Percentiles rank a stretch among this genome's conserved stretches.
phyloP scores from a whole-genome alignment of 176 grass and related monocot genomes.

The Zea luxurians region DNA sequence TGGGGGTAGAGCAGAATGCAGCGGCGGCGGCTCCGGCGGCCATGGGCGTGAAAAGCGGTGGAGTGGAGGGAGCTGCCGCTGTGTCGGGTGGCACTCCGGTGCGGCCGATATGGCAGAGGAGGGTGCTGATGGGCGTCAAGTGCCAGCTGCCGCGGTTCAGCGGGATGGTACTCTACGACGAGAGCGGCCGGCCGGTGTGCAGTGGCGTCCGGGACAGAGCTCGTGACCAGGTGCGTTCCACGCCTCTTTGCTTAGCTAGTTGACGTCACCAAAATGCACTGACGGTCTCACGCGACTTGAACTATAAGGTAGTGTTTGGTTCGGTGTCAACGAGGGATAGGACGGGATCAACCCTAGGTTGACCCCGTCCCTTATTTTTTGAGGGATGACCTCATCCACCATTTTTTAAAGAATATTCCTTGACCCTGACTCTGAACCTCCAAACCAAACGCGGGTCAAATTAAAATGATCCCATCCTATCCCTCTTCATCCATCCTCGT shows the following conservation, averaged over 20 bases:
- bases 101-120: slow-evolving; percentile 50
- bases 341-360: too few species aligned
- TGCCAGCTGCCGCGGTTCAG: slow-evolving; percentile 50
- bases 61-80: background rate
- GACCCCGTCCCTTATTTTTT: too few species aligned
- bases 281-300: background rate
- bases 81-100: slow-evolving; percentile 25
- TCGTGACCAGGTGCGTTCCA: slow-evolving; percentile 35
- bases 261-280: background rate
- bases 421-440: too few species aligned
- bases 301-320: too few species aligned
- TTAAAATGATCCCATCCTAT: too few species aligned
- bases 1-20: background rate
- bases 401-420: too few species aligned
- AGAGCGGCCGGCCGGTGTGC: slow-evolving; percentile 45
- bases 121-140: slow-evolving; percentile 51
- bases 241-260: background rate
- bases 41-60: background rate
- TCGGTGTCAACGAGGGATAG: too few species aligned
- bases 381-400: too few species aligned
- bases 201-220: slow-evolving; percentile 35
- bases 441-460: too few species aligned
- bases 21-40: background rate
- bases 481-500: too few species aligned
- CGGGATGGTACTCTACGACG: slow-evolving; percentile 52